Base-by-base conservation (phyloP, 225 moss, liverwort and hornwort genomes). In the Marchantia paleacea region DNA sequence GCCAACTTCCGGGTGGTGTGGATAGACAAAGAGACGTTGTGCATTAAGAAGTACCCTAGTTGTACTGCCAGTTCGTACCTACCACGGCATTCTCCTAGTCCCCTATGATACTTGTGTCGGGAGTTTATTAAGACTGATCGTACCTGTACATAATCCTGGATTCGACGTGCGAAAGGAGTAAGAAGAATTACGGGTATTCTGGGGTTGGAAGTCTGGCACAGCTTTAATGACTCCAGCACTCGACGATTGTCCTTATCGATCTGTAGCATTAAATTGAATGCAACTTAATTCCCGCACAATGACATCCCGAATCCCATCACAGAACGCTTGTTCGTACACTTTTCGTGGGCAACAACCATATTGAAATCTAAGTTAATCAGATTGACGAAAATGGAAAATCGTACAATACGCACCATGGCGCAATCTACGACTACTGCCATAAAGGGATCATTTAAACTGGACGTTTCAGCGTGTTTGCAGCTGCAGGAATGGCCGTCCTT, bases 401-500 rank as follows among this genome's bases (percentile, higher is more conserved):
- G 31, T n/a, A 26, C 20, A 7, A 51, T 80, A 81, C 75, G 12
- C 10, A 84, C 84, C 84, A 84, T 84, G 26, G 61, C 28, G 31
- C 71, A 84, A 50, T 84, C 84, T 48, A 84, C 76, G 15, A 84
- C 55, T 25, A 78, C 80, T 24, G 81, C 81, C 79, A 64, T 78
- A 72, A 84, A 77, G 7, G 70, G 76, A 76, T 80, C 77, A 65
- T 77, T 77, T 39, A 77, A 55, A 54, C 78, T 74, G 22, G 79
- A 67, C 10, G 72, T 51, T 69, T 78, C 78, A 29, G 62, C 52
- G 22, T 64, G 79, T 75, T 61, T 68, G 52, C 25, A 30, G 49
- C 31, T 68, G 72, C 73, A 73, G 9, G 79, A 8, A 7, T 73
- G 28, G 8, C 39, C 83, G 65, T 79, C 83, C 31, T 55, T 47